These are phyloP conservation scores for Zygoascus sp. DNA, from an alignment of 1,139 yeast species.

Conservation along the genomic window DNA sequence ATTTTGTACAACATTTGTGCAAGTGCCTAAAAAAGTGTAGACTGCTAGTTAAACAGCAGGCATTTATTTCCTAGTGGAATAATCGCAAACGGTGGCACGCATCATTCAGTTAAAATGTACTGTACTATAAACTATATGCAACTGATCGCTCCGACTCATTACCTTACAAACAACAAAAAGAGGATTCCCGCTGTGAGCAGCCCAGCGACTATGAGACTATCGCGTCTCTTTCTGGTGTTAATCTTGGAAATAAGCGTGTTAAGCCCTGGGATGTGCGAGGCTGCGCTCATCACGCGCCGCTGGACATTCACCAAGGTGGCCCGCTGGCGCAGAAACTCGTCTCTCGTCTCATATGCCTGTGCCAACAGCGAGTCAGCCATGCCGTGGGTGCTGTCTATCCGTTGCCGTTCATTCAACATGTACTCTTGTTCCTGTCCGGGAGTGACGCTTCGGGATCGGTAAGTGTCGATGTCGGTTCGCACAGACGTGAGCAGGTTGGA, in stretches of 20 bases:
- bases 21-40: too few relatives aligned
- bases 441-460: slow-evolving; percentile 42
- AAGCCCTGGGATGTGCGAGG: slow-evolving; percentile 76
- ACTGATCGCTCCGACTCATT: too few relatives aligned
- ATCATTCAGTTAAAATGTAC: too few relatives aligned
- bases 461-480: slow-evolving; percentile 67
- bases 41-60: too few relatives aligned
- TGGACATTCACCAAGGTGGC: slow-evolving; percentile 60
- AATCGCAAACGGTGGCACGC: too few relatives aligned
- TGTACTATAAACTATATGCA: too few relatives aligned
- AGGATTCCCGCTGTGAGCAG: slow-evolving; percentile 72
- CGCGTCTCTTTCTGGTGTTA: slow-evolving; percentile 83
- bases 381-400: slow-evolving; percentile 69
- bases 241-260: slow-evolving; percentile 72
- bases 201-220: slow-evolving; percentile 74
- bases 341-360: slow-evolving; percentile 87
- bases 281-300: slow-evolving; percentile 53
- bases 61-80: too few relatives aligned
- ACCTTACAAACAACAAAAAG: slow-evolving; percentile 56
- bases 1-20: too few relatives aligned
- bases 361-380: slow-evolving; percentile 74
- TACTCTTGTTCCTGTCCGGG: slow-evolving; percentile 53
- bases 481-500: slow-evolving; percentile 70
- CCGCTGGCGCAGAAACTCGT: slow-evolving; percentile 73
- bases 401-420: slow-evolving; percentile 67